Percentiles rank a stretch among this genome's conserved stretches.
These are phyloP conservation scores for Tillandsia leiboldiana DNA, from an alignment of 176 grass and related monocot genomes.

Conservation along the genomic window DNA sequence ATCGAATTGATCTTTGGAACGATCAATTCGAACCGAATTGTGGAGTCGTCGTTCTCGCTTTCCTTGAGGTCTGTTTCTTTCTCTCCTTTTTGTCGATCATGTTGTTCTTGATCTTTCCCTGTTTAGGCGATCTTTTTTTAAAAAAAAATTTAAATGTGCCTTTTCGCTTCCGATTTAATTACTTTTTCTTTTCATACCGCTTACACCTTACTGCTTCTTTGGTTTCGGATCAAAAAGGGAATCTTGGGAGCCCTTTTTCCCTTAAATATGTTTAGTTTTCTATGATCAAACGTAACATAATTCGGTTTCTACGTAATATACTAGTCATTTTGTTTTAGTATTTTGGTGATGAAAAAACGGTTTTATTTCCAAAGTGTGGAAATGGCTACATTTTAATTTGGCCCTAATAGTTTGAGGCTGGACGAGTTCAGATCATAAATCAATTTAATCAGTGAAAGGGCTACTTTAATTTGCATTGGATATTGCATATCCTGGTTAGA, in stretches of 20 bases:
- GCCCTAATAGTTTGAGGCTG: too few species aligned
- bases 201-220: neutral
- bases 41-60: too few species aligned
- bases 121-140: neutral
- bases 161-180: neutral
- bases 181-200: neutral
- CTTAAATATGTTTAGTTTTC: neutral
- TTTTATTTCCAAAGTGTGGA: too few species aligned
- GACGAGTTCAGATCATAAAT: too few species aligned
- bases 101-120: neutral
- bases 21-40: neutral
- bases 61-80: neutral
- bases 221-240: neutral
- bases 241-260: neutral
- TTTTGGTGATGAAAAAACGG: too few species aligned
- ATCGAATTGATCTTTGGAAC: neutral
- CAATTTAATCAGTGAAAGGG: too few species aligned
- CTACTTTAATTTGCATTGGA: too few species aligned
- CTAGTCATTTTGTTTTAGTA: too few species aligned
- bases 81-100: neutral
- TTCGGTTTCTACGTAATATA: too few species aligned
- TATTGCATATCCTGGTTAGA: too few species aligned
- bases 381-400: too few species aligned
- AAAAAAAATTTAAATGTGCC: neutral
- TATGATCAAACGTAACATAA: neutral